Evolutionary conservation across 2,329 filamentous ascomycete genomes (phyloP).

Genomic region (Lasiodiplodia sp.): DNA sequence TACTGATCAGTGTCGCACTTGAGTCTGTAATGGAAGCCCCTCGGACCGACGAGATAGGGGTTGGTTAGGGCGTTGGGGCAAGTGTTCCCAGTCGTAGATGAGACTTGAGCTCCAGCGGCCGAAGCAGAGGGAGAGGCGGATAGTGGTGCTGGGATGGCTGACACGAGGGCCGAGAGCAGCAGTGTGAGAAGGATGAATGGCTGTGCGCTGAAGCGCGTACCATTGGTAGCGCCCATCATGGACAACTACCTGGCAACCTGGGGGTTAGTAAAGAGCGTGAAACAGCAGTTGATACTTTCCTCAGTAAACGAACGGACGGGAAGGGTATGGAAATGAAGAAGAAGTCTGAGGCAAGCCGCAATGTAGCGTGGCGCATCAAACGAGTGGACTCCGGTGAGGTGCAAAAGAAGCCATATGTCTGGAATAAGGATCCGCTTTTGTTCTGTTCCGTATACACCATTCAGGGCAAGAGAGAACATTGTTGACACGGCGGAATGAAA

Average conservation of each 20-base stretch:
- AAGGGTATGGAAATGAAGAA: neutral
- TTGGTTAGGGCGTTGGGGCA: neutral
- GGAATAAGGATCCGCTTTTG: constrained; percentile 7
- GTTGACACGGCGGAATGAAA: constrained; percentile 30
- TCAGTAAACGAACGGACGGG: neutral
- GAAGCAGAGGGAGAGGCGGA: neutral
- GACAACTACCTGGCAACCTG: constrained; percentile 6
- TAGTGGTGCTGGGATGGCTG: neutral
- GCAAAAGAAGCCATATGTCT: neutral
- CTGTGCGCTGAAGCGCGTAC: constrained; percentile 14
- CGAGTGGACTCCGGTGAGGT: neutral
- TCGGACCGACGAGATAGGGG: neutral
- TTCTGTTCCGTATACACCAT: neutral
- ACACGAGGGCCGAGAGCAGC: neutral
- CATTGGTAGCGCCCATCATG: constrained; percentile 12
- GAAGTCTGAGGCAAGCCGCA: neutral
- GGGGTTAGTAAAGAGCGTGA: constrained; percentile 1
- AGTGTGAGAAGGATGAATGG: constrained; percentile 12
- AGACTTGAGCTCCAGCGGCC: neutral
- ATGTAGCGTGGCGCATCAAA: neutral
- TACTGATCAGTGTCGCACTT: neutral
- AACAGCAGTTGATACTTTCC: neutral
- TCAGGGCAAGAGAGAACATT: neutral
- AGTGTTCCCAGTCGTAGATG: neutral
- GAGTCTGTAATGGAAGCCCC: constrained; percentile 20